Evolutionary conservation across 768 basidiomycete genomes (phyloP), one percentile per base, ranked within the genome.

Genomic region (Suillus bovinus): DNA sequence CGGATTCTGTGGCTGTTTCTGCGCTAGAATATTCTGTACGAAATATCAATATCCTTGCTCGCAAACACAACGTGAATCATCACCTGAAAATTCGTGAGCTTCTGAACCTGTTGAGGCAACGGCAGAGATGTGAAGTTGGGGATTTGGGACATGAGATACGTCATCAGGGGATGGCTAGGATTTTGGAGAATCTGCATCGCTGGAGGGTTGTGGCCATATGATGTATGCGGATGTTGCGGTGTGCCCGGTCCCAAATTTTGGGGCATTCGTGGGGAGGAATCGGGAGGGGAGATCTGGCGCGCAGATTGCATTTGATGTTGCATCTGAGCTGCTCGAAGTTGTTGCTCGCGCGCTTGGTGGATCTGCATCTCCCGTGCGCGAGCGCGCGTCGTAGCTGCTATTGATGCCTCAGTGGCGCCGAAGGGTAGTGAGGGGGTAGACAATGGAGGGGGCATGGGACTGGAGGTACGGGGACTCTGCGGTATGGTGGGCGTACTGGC

Each of bases 81-180:
- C 66, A 87, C 87, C 79, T 85, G 85, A 16, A 83, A 69, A 60
- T 73, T 63, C 39, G 82, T 71, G 72, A 90, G 76, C 69, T 80
- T 84, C 72, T 88, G 87, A 64, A 90, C 68, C 74, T 91, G 88
- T 67, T 80, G 75, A 62, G 78, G 82, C 2, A 79, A 46, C 11
- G 87, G 80, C 61, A 89, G 71, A 22, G 68, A 68, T 64, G 78
- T 74, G 66, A 90, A 90, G 13, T 79, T 79, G 7, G 86, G 88
- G 1, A 86, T 70, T 27, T 74, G 74, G 41, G 79, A 74, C 11
- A 77, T 65, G 76, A 90, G 78, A 66, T 86, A 84, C 61, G 82
- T 80, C 72, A 86, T 72, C 60, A 89, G 77, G 27, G 86, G 84
- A 70, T 91, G 85, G 13, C 63, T 71, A 5, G 84, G 86, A 62